Evolutionary conservation across 805 yeast genomes (phyloP).

Genomic region (Kockiozyma suomiensis): DNA sequence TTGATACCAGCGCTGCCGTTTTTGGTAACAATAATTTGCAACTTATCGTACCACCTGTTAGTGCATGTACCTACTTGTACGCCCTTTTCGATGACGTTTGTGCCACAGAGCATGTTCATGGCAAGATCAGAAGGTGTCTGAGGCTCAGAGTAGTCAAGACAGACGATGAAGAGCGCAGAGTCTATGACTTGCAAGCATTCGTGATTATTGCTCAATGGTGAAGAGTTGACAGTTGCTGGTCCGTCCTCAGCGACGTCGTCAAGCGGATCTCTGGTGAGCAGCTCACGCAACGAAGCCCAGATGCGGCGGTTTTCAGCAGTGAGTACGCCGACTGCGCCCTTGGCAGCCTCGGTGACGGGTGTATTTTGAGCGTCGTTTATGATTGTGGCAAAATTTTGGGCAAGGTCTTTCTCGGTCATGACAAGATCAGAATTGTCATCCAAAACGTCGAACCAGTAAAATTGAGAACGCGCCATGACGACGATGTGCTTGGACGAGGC

Average conservation of each 20-base stretch:
- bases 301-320: constrained; percentile 87
- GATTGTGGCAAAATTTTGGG: constrained; percentile 72
- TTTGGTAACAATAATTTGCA: constrained; percentile 82
- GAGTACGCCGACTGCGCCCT: constrained; percentile 81
- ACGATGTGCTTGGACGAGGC: constrained; percentile 74
- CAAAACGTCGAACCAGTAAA: constrained; percentile 92
- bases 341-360: constrained; percentile 61
- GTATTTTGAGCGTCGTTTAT: constrained; percentile 66
- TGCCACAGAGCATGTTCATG: constrained; percentile 86
- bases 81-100: constrained; percentile 75
- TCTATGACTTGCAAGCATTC: constrained; percentile 78
- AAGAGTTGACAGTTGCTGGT: background rate
- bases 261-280: constrained; percentile 43
- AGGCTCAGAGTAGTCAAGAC: constrained; percentile 76
- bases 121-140: constrained; percentile 62
- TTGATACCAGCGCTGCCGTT: constrained; percentile 92
- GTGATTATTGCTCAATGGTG: constrained; percentile 50
- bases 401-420: constrained; percentile 73
- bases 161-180: constrained; percentile 77
- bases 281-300: constrained; percentile 77
- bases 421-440: constrained; percentile 72
- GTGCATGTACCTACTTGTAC: constrained; percentile 93
- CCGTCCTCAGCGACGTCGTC: background rate
- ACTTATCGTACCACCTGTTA: constrained; percentile 91
- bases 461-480: constrained; percentile 81